Evolutionary conservation across 2,329 filamentous ascomycete species (phyloP).

Genomic region (Chaetomium sp.): DNA sequence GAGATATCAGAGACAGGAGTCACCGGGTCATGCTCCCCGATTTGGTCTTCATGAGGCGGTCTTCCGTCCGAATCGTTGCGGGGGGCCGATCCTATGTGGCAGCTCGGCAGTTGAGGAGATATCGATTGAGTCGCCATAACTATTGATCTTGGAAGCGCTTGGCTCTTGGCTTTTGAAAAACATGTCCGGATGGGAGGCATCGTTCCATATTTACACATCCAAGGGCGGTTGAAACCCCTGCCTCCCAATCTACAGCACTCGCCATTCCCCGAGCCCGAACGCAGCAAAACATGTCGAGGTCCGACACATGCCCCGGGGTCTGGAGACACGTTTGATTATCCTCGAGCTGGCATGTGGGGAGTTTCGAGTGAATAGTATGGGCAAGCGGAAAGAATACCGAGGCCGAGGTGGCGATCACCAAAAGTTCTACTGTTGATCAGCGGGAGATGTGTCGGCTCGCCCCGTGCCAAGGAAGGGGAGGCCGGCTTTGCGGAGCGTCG

Average conservation of each 20-base stretch:
- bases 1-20: background rate
- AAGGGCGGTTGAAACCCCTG: background rate
- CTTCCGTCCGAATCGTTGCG: background rate
- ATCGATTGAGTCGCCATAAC: background rate
- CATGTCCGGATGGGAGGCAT: background rate
- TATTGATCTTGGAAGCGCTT: background rate
- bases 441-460: constrained; percentile 2
- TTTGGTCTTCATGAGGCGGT: background rate
- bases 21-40: background rate
- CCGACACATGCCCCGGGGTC: background rate
- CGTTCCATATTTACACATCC: background rate
- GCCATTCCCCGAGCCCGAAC: background rate
- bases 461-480: background rate
- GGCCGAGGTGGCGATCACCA: background rate
- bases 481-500: background rate
- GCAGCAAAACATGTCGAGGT: background rate
- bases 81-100: background rate
- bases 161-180: background rate
- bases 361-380: background rate
- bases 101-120: background rate
- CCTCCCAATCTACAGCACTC: background rate
- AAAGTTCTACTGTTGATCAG: background rate
- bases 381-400: background rate
- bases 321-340: background rate
- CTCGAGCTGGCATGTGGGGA: background rate